A percentile compares a stretch with the other conserved stretches of the same genome.
These are phyloP conservation scores for Xylariaceae sp. DNA, from an alignment of 2,329 filamentous ascomycete genomes.

Conservation along the genomic window DNA sequence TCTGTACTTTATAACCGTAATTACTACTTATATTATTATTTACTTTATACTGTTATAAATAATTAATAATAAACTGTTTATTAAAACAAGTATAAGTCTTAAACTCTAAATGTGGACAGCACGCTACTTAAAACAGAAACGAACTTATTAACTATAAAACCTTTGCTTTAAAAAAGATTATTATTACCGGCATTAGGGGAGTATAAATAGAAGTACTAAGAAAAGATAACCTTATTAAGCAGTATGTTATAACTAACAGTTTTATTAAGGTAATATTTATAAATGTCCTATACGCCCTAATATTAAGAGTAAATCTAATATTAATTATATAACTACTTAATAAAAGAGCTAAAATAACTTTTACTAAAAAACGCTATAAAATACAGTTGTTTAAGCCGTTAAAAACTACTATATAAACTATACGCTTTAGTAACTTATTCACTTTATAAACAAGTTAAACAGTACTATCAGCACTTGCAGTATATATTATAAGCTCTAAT, in stretches of 20 bases:
- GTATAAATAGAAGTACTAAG: no score
- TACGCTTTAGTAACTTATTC: not conserved
- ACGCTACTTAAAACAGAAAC: not conserved
- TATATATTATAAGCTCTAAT: no score
- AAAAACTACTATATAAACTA: no score
- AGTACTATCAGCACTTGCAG: not conserved
- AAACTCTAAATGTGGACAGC: not conserved
- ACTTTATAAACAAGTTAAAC: not conserved
- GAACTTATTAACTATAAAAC: not conserved
- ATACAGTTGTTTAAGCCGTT: no score
- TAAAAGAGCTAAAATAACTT: not conserved
- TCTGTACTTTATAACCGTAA: no score
- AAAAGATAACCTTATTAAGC: no score
- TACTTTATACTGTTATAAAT: no score
- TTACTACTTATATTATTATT: no score
- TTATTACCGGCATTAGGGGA: no score
- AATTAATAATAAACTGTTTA: no score
- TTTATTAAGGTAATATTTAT: not conserved
- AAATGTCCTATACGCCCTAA: not conserved
- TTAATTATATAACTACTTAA: not conserved
- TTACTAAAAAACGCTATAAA: constrained; percentile 6
- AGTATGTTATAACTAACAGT: no score
- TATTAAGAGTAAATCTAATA: not conserved
- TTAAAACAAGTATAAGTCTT: not conserved
- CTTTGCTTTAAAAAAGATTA: not conserved